Base-by-base conservation (phyloP, 768 basidiomycete species). In the Leccinum incarnatum region DNA sequence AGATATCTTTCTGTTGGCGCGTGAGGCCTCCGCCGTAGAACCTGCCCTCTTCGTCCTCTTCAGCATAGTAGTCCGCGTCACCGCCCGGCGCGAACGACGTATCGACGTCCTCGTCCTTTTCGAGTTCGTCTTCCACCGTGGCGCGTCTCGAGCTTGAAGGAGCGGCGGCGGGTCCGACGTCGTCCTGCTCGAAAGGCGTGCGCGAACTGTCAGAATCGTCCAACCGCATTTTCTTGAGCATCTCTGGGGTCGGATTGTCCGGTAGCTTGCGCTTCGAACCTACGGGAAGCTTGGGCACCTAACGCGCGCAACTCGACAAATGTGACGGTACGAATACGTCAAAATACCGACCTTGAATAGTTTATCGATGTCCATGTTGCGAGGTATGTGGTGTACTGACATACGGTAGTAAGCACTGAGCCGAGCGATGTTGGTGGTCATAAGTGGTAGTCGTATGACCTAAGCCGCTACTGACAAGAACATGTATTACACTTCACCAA, bases 21-120 rank as follows among this genome's bases (percentile, higher is more conserved):
- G 93, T 95, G 60, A 99, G 76, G 2, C 97, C 97, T 1, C 95
- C 94, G 40, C 97, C 97, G 67, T 88, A 96, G 75, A 96, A 95
- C 11, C 94, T 81, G 1, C 93, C 94, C 65, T 95, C 93, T 23
- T 89, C 91, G 67, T 95, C 94, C 73, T 95, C 94, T 65, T 96
- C 95, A 4, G 71, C 82, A 66, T 91, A 94, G 71, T 95, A 95
- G 69, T 95, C 93, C 1, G 91, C 89, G 63, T 96, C 94, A 23
- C 87, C 87, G 10, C 91, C 91, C 11, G 92, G 93, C 0, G 90
- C 89, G 73, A 92, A 93, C 60, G 80, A 77, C 1, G 60, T 61
- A n/a, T 67, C 74, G 29, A 30, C 30, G 49, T 2, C 9, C 49
- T 50, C 49, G 30, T 51, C 66, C 3, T 66, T 70, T 17, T 69